Base-by-base conservation (phyloP, 371 early-diverging fungal species). In the Chytridium lagenaria region DNA sequence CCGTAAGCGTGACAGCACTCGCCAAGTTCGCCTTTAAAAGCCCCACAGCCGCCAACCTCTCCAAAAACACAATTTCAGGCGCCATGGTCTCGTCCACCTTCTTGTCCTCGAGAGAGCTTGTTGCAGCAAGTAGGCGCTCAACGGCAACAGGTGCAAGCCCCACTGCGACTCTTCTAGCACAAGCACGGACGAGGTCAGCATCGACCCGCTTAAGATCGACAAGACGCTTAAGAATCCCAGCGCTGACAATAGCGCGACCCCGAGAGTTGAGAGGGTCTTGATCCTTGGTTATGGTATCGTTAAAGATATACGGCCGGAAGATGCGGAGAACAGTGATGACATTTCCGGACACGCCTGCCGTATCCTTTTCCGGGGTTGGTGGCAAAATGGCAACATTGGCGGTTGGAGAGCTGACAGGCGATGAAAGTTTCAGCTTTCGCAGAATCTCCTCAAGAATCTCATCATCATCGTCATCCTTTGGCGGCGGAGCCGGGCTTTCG, bases 201-300 rank as follows among this genome's bases (percentile, higher is more conserved):
- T 55, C 55, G 55, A 55, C 55, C 10, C 55, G 10, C 19, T 55
- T 55, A 10, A 55, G 30, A 55, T 55, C 55, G 26, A 55, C 55
- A 10, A 55, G 10, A 7, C 55, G 10, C 55, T 55, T 55, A 5
- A 55, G 19, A 28, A 55, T 55, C 16, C 55, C 55, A 5, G 55
- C 55, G 16, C 5, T 26, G 7, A 55, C 55, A 26, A 55, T 28
- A 10, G 55, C 55, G 5, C 55, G 10, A 12, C 12, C 44, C 7
- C 44, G 44, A 44, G 44, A 44, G 19, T 7, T 44, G 12, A 44
- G 7, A 19, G 19, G 19, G 44, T 7, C 44, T 44, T 44, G 12
- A 44, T 7, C 12, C 19, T 44, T 44, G 19, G 7, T 19, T 12
- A 19, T 19, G 19, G 19, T 19, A 16, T 5, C 55, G 16, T 7